Conservation (phyloP, 2,329 filamentous ascomycete genomes). For the Arthrobotrys sphaeroides region DNA sequence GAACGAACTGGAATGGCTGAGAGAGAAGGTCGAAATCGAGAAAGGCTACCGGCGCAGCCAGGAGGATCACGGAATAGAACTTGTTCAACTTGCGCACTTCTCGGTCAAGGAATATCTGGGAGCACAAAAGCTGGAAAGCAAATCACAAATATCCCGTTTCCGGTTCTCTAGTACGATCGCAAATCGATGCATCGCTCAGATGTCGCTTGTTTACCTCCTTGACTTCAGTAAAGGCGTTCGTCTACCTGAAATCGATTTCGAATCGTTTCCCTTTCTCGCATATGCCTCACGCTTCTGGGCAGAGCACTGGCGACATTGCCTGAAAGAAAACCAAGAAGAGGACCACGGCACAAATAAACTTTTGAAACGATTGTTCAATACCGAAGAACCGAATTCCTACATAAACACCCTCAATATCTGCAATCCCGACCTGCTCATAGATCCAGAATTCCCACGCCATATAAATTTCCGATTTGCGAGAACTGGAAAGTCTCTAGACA, state of each 20-base stretch:
- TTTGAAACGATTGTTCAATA: conserved; percentile 8
- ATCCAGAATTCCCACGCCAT: background rate
- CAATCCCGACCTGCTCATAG: conserved; percentile 8
- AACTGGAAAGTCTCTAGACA: conserved; percentile 6
- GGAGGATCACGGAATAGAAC: background rate
- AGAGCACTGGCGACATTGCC: conserved; percentile 2
- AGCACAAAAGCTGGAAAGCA: background rate
- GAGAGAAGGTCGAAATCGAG: conserved; percentile 5
- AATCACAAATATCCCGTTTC: conserved; percentile 20
- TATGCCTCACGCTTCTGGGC: conserved; percentile 16
- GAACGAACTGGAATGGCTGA: background rate
- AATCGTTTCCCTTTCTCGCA: conserved; percentile 17
- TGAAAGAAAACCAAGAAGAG: background rate
- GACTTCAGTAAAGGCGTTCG: conserved; percentile 15
- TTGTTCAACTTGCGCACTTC: conserved; percentile 22
- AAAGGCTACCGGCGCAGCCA: background rate
- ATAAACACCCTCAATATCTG: conserved; percentile 21
- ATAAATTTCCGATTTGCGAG: conserved; percentile 4
- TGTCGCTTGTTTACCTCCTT: conserved; percentile 22
- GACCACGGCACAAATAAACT: background rate
- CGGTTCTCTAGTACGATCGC: background rate
- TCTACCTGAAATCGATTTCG: conserved; percentile 11
- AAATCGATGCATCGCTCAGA: background rate
- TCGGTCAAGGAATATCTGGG: conserved; percentile 22
- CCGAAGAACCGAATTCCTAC: background rate